Evolutionary conservation across 2,329 filamentous ascomycete genomes (phyloP).

Genomic region (Alternaria rosae): DNA sequence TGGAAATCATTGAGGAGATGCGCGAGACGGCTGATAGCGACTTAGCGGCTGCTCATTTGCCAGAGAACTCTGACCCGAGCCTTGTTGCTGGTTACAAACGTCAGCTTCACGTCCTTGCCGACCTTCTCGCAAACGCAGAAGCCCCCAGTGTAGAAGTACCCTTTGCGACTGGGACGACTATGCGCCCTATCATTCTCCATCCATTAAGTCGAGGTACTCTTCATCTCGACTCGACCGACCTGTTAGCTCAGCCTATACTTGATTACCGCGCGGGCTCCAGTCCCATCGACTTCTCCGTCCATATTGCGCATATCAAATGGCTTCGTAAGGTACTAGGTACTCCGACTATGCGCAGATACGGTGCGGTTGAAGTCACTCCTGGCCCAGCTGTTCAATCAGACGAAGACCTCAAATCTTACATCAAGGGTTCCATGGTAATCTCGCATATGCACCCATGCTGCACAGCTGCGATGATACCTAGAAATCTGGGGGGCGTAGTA

Average conservation of each 20-base stretch:
- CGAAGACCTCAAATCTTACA: conserved; percentile 3
- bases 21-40: background rate
- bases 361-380: conserved; percentile 5
- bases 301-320: conserved; percentile 8
- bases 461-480: conserved; percentile 11
- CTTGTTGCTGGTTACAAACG: conserved; percentile 10
- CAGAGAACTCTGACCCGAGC: conserved; percentile 5
- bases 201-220: conserved; percentile 33
- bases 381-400: conserved; percentile 6
- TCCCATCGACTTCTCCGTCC: conserved; percentile 30
- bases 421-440: conserved; percentile 1
- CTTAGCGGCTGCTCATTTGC: conserved; percentile 1
- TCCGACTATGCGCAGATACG: conserved; percentile 3
- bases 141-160: conserved; percentile 11
- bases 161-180: conserved; percentile 7
- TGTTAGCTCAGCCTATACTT: conserved; percentile 30
- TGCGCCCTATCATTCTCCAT: conserved; percentile 10
- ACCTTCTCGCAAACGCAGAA: conserved; percentile 4
- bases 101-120: conserved; percentile 7
- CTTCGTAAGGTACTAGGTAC: conserved; percentile 5
- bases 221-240: conserved; percentile 24
- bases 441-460: conserved; percentile 16
- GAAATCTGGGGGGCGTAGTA: background rate
- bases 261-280: conserved; percentile 39
- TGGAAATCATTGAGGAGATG: conserved; percentile 2